Evolutionary conservation across 2,329 filamentous ascomycete genomes (phyloP), one percentile per base, ranked within the genome.

Genomic region (Fusarium sp.): DNA sequence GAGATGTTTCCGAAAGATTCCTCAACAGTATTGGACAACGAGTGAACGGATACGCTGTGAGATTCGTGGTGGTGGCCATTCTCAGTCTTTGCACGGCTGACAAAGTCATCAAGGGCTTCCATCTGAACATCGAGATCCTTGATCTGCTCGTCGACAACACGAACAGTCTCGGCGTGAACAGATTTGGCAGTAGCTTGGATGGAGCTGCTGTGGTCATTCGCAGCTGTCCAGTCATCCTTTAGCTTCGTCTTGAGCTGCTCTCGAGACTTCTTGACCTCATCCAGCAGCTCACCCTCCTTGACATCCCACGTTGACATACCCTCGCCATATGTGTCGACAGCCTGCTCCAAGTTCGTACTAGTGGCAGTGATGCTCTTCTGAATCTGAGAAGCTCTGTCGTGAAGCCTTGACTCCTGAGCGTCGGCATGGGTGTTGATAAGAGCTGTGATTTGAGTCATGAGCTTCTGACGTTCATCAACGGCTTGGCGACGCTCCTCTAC

Each of bases 81-180:
- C 77, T 97, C 92, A 3, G 89, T 89, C 67, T 92, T 90, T 54
- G 97, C 94, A 36, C 93, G 91, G 36, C 91, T 88, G 42, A 98
- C 94, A 76, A 98, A 97, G 73, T 95, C 93, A 77, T 98, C 95
- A 12, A 99, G 87, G 3, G 94, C 93, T 62, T 91, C 89, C 89
- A 99, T 95, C 81, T 98, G 94, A n/a, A 87, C 88, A 68, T 93
- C 92, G 78, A 99, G 92, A 74, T 97, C 93, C 62, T 89, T 88
- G 83, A 97, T 93, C 82, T 99, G 96, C 63, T 93, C 91, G 77
- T 95, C 93, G 17, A 98, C 95, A 64, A 97, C 95, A 11, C 92
- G 91, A 35, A 97, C 90, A 0, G 95, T 98, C 82, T 97, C 93
- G 38, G 93, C 92, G 74, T 99, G 95, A 3, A 98, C 94, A 5